A percentile compares a stretch with the other conserved stretches of the same genome.
Evolutionary conservation across 345 rosid genomes (phyloP).

Genomic region (Lagerstroemia speciosa): DNA sequence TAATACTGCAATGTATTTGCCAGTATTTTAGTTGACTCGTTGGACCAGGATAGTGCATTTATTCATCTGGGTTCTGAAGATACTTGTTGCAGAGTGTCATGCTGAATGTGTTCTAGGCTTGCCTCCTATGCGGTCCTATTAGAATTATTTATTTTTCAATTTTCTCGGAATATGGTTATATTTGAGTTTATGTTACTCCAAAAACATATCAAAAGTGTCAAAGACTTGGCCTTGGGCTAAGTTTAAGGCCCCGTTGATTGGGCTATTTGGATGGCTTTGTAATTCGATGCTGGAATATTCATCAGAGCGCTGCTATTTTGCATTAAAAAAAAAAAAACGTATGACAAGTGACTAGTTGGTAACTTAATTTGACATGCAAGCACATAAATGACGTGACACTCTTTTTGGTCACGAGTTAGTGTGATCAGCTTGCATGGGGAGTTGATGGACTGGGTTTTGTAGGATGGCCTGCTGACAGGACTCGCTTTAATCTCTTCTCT

Average conservation of each 20-base stretch:
- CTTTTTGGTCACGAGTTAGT: neutral
- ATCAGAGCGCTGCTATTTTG: too few species aligned
- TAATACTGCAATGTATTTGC: neutral
- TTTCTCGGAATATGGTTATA: neutral
- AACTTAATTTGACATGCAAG: neutral
- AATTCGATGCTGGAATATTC: too few species aligned
- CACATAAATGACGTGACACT: neutral
- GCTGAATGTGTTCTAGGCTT: too few species aligned
- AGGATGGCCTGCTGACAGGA: neutral
- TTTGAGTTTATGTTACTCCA: neutral
- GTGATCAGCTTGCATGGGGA: neutral
- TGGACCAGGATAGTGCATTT: neutral
- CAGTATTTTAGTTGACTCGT: neutral
- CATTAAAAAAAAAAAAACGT: neutral
- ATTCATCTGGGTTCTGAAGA: neutral
- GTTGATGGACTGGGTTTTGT: neutral
- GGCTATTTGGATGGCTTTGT: too few species aligned
- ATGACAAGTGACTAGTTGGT: neutral
- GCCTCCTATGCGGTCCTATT: too few species aligned
- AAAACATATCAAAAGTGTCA: too few species aligned
- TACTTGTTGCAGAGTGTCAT: neutral
- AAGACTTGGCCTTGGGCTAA: too few species aligned
- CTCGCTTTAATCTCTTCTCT: neutral
- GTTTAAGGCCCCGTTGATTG: too few species aligned
- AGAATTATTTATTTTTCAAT: neutral